A percentile compares a stretch with the other conserved stretches of the same genome.
phyloP scores from a whole-genome alignment of 768 basidiomycete genomes.

The Auriscalpium orientale region DNA sequence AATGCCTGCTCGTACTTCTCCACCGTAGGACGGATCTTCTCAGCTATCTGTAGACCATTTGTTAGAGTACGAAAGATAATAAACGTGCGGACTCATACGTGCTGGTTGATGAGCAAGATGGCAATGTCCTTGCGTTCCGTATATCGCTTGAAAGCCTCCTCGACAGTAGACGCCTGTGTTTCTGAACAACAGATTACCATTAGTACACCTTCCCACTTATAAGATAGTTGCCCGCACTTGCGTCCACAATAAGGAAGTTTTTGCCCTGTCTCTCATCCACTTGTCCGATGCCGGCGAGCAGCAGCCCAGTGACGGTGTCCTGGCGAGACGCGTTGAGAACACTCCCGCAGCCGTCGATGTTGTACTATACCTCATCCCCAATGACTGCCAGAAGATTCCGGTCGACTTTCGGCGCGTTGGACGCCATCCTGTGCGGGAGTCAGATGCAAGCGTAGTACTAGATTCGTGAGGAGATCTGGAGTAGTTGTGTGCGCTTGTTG shows the following conservation, averaged over 20 bases:
- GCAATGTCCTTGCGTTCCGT: slow-evolving; percentile 93
- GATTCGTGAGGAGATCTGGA: too few species aligned
- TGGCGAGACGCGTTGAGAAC: slow-evolving; percentile 25
- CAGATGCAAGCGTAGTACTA: too few species aligned
- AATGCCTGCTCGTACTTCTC: slow-evolving; percentile 95
- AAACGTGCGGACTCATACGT: slow-evolving; percentile 43
- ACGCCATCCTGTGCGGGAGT: slow-evolving; percentile 32
- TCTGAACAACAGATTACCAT: slow-evolving; percentile 37
- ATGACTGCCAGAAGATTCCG: slow-evolving; percentile 90
- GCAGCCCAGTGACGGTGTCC: slow-evolving; percentile 96
- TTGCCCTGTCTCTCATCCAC: slow-evolving; percentile 87
- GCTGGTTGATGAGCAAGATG: slow-evolving; percentile 96
- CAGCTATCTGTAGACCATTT: slow-evolving; percentile 64
- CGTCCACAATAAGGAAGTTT: slow-evolving; percentile 94
- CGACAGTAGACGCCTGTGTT: slow-evolving; percentile 85
- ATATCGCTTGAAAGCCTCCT: slow-evolving; percentile 89
- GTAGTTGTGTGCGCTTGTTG: too few species aligned
- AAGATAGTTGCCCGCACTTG: slow-evolving; percentile 43
- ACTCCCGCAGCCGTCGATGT: slow-evolving; percentile 5
- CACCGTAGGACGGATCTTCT: slow-evolving; percentile 91
- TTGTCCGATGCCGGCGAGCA: slow-evolving; percentile 93
- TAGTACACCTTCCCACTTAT: neutral
- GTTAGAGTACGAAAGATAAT: neutral
- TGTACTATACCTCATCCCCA: slow-evolving; percentile 78
- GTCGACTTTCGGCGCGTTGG: slow-evolving; percentile 58